Base-by-base conservation (phyloP, 768 basidiomycete genomes). In the Boletales sp. region DNA sequence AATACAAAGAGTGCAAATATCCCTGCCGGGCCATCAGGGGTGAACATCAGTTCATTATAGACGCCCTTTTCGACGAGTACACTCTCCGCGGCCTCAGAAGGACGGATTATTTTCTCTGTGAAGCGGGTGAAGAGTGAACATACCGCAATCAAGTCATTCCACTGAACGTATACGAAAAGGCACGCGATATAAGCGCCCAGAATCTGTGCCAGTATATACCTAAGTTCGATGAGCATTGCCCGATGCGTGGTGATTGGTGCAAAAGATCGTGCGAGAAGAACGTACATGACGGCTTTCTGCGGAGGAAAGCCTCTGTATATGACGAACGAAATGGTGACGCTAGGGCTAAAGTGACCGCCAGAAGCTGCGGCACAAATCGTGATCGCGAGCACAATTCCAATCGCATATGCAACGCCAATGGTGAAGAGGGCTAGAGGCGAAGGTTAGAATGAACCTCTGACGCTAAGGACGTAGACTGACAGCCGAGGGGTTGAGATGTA, bases 121-220 rank as follows among this genome's bases (percentile, higher is more conserved):
- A 76, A 55, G 55, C 63, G 56, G 55, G 82, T 78, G 36, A 72
- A 67, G 27, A 83, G 63, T 4, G 66, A 78, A 54, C 66, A 37
- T 53, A 79, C 78, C 42, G 64, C 55, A 34, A 88, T 71, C 42
- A 75, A 48, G 40, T 76, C 69, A 52, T 77, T 77, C 71, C 83
- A 89, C 56, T 87, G 82, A 6, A 72, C 71, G 60, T 87, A 87
- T 43, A 83, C 62, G 40, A 82, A 51, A 35, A 84, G 67, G 48
- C 77, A 79, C 0, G 82, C 86, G 53, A 87, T 63, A 54, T 82
- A 86, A 12, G 75, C 81, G 5, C 86, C 87, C 5, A 85, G 53
- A 52, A 85, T 74, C 59, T 90, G 87, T 0, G 83, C 78, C 12
- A 77, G 37, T 51, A 87, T 83, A 59, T 85, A 87, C 65, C 84